Evolutionary conservation across 495 filamentous ascomycete species (phyloP), one percentile per base, ranked within the genome.

Genomic region (Lasiosphaeriaceae sp.): DNA sequence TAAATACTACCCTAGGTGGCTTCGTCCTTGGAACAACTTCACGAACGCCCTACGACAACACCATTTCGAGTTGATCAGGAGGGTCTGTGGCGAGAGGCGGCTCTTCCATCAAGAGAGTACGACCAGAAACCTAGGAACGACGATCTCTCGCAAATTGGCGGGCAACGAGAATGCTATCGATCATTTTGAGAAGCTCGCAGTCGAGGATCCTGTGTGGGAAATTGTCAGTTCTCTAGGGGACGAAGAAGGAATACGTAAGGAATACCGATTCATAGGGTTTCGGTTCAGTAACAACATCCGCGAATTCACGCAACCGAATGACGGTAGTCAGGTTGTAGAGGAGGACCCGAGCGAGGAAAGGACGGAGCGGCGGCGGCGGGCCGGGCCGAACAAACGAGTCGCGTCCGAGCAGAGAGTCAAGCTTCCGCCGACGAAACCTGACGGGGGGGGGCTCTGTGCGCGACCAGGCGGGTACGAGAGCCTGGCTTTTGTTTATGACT

Each of bases 31-130:
- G 43, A 46, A 11, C 43, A n/a, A 46, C 1, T 46, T 46, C 20
- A 17, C 11, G n/a, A 46, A 11, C 43, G 43, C 9, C 43, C 20
- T 46, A 1, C 43, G 9, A n/a, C 43, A 11, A 46, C 43, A 46
- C 11, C 43, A 46, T 8, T 46, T 46, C 20, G 43, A 17, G 9
- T n/a, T 46, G 9, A 46, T 46, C 11, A 46, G 43, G 11, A 21
- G 43, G 43, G n/a, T 46, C 43, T 46, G 20, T 21, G 43, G 43
- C 43, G 43, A 46, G 43, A 46, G n/a, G 43, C 43, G 2, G 19
- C 43, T 11, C 43, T 46, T 46, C 43, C 43, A 46, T n/a, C 43
- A 46, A 46, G n/a, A 46, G 43, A 46, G 43, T 17, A 46, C 43
- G n/a, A 46, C 43, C 43, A 46, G 8, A 17, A n/a, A 46, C n/a